Percentiles rank a stretch among this genome's conserved stretches.
These are phyloP conservation scores for Tetrahymena elliotti DNA, from an alignment of 73 alveolate species.

Conservation along the genomic window DNA sequence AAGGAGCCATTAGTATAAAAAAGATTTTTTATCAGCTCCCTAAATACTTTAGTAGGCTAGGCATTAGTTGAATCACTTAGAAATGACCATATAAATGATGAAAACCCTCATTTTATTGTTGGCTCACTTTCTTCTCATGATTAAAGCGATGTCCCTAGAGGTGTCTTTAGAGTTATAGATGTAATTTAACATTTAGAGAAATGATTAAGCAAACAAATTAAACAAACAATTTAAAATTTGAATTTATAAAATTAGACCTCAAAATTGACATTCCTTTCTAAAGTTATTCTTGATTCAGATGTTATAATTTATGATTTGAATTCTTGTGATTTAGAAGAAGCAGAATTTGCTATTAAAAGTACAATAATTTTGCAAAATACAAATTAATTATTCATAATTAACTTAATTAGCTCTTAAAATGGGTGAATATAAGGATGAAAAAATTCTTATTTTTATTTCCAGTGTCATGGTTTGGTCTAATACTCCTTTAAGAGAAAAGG, in stretches of 20 bases:
- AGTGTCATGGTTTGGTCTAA: conserved; percentile 64
- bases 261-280: conserved; percentile 8
- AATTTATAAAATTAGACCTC: conserved; percentile 1
- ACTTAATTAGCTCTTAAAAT: conserved; percentile 4
- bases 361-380: not conserved
- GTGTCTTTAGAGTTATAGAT: conserved; percentile 26
- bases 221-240: not conserved
- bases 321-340: conserved; percentile 34
- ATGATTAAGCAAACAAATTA: not conserved
- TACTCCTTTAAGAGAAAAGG: conserved; percentile 44
- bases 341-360: conserved; percentile 36
- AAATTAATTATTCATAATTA: not conserved
- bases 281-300: conserved; percentile 40
- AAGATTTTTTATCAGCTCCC: conserved; percentile 30
- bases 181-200: not conserved
- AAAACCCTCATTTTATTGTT: conserved; percentile 36
- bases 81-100: conserved; percentile 29
- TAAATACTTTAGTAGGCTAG: conserved; percentile 35
- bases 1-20: conserved; percentile 23
- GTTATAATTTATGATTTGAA: conserved; percentile 31
- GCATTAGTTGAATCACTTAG: conserved; percentile 25
- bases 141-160: conserved; percentile 6
- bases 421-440: conserved; percentile 32
- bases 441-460: conserved; percentile 37
- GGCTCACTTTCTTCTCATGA: conserved; percentile 12